These are phyloP conservation scores for Plasmopara viticola DNA, from an alignment of 352 stramenopile genomes.

Conservation along the genomic window DNA sequence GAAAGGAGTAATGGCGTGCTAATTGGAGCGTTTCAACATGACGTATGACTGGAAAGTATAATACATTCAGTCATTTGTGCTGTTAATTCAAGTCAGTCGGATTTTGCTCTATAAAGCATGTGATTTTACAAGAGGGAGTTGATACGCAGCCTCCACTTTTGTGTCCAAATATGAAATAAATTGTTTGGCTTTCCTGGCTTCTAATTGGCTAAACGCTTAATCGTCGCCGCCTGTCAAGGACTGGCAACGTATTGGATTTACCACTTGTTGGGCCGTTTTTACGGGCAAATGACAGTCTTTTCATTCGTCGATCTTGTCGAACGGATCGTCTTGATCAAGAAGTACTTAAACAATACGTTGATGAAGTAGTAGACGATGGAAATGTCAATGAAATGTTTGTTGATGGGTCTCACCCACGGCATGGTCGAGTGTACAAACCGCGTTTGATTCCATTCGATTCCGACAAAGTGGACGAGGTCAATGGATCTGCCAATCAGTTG, in stretches of 20 bases:
- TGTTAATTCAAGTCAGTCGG: too few relatives aligned
- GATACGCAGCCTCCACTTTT: too few relatives aligned
- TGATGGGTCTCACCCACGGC: slow-evolving; percentile 76
- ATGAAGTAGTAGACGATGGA: slow-evolving; percentile 71
- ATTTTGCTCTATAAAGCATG: too few relatives aligned
- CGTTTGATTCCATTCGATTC: slow-evolving; percentile 83
- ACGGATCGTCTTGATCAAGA: slow-evolving; percentile 75
- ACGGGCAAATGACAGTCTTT: slow-evolving; percentile 83
- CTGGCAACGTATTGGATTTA: slow-evolving; percentile 85
- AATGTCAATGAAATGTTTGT: slow-evolving; percentile 87
- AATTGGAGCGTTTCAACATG: too few relatives aligned
- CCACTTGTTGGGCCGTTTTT: slow-evolving; percentile 76
- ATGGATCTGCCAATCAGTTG: slow-evolving; percentile 81
- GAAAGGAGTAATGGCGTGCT: too few relatives aligned
- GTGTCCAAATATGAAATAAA: too few relatives aligned
- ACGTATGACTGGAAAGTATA: too few relatives aligned
- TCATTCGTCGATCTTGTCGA: slow-evolving; percentile 80
- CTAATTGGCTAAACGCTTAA: too few relatives aligned
- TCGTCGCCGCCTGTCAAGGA: too few relatives aligned
- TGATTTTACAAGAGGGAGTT: too few relatives aligned
- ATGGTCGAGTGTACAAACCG: slow-evolving; percentile 73
- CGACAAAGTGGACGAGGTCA: slow-evolving; percentile 84
- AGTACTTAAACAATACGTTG: slow-evolving; percentile 81
- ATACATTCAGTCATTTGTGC: too few relatives aligned
- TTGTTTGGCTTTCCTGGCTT: too few relatives aligned